Evolutionary conservation across 2,329 filamentous ascomycete genomes (phyloP), one percentile per base, ranked within the genome.

Genomic region (Monosporascus sp.): DNA sequence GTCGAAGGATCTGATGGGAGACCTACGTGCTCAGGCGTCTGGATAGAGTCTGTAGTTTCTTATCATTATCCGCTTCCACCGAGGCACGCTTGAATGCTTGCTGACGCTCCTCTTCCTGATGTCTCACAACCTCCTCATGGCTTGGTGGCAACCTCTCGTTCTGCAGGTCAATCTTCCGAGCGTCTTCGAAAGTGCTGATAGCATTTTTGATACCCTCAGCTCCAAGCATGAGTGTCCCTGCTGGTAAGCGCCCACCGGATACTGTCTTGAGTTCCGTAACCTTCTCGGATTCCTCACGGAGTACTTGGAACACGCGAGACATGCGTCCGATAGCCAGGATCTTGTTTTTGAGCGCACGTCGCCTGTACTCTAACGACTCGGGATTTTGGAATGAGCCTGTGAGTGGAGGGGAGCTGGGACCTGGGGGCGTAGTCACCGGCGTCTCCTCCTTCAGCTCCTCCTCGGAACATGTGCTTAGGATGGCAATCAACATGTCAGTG

Each of bases 331-430:
- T 99, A 56, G 94, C 94, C 64, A 99, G 78, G 68, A 99, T 97
- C 80, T 99, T 99, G 85, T 99, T 99, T 81, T 97, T 97, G 82
- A 99, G 96, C 3, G 92, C 92, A 46, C 92, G 87, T 66, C 94
- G 84, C 81, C 97, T 97, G 78, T 88, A 93, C 70, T 99, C 94
- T 64, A 87, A 90, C 50, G 88, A 92, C 49, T 96, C 91, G 14
- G 88, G 86, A 65, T 97, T 93, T 51, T 72, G 58, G 48, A 62
- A 63, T 51, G 73, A 68, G 9, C 73, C 70, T 3, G 76, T 74
- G 46, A 86, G 72, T 1, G 91, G 85, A 37, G 93, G 91, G 11
- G 93, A 96, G 9, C 81, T 72, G 1, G 90, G 88, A 6, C 84
- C 88, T 1, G 82, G 79, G 5, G 86, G 87, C 17, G 81, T 78